Evolutionary conservation across 2,329 filamentous ascomycete species (phyloP).

Genomic region (Pseudogymnoascus sp.): DNA sequence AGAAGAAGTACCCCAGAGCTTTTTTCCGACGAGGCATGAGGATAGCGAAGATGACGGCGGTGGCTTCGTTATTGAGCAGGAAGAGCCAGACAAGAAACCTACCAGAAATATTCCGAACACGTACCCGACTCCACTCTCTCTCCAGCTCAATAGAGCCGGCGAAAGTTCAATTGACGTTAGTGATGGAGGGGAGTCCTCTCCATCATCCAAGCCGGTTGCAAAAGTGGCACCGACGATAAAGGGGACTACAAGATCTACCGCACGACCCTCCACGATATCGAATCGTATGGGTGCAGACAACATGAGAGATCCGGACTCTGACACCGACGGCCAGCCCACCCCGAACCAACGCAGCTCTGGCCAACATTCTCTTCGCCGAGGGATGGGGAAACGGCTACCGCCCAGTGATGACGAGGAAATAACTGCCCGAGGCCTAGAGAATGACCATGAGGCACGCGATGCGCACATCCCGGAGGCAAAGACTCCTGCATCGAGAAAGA

Average conservation of each 20-base stretch:
- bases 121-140: not conserved
- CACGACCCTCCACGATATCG: not conserved
- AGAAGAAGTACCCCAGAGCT: constrained; percentile 31
- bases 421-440: not conserved
- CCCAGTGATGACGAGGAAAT: not conserved
- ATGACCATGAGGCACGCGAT: not conserved
- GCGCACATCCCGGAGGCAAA: not conserved
- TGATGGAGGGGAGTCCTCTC: not conserved
- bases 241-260: not conserved
- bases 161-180: not conserved
- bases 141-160: not conserved
- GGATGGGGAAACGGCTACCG: not conserved
- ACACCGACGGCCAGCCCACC: not conserved
- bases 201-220: not conserved
- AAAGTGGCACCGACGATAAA: not conserved
- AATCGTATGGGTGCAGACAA: not conserved
- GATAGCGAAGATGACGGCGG: constrained; percentile 21
- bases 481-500: not conserved
- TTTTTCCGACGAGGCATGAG: constrained; percentile 26
- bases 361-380: not conserved
- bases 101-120: not conserved
- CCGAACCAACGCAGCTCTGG: not conserved
- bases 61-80: constrained; percentile 19
- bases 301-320: not conserved
- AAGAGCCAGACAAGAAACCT: not conserved